Base-by-base conservation (phyloP, 2,329 filamentous ascomycete species). In the Epichloe baconii region DNA sequence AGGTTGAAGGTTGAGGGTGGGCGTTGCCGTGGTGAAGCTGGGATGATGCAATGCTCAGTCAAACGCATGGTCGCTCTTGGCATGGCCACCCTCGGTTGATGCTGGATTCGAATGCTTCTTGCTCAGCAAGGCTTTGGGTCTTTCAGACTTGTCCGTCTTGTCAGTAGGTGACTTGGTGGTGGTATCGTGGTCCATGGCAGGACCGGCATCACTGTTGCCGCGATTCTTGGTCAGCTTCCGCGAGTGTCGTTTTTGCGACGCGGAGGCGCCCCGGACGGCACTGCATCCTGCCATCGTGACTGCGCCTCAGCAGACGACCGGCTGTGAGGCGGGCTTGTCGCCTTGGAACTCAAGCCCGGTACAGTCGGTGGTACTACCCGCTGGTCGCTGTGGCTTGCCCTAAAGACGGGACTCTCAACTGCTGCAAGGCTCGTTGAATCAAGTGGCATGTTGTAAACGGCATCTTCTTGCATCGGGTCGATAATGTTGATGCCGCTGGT, bases 141-240 rank as follows among this genome's bases (percentile, higher is more conserved):
- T 57, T 23, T 61, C 57, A 17, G 43, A 17, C 31, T 8, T 34
- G 23, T 37, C 21, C 36, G 41, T 4, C 42, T 48, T 51, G 54
- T 34, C 46, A 54, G 56, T 19, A n/a, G 44, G 4, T 15, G 37
- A 10, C 61, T 57, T 35, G 49, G 53, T 3, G 17, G n/a, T 8
- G 7, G 7, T n/a, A 53, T 41, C 31, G 52, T 31, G 38, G 48
- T 71, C 68, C 19, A 17, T 23, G 11, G 57, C 50, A 34, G 56
- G 8, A 31, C 26, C 59, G 11, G 56, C 57, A 35, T 71, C 69
- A 57, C 64, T 70, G 53, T 58, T 68, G 26, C 61, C 64, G 26
- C 69, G 66, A 48, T 55, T 63, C 59, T 74, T 75, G 19, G 64
- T 68, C 36, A 74, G 60, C 56, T 73, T 73, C 48, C 65, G 67